A percentile compares a stretch with the other conserved stretches of the same genome.
phyloP scores from a whole-genome alignment of 2,329 filamentous ascomycete species.

The Cercospora nicotianae region DNA sequence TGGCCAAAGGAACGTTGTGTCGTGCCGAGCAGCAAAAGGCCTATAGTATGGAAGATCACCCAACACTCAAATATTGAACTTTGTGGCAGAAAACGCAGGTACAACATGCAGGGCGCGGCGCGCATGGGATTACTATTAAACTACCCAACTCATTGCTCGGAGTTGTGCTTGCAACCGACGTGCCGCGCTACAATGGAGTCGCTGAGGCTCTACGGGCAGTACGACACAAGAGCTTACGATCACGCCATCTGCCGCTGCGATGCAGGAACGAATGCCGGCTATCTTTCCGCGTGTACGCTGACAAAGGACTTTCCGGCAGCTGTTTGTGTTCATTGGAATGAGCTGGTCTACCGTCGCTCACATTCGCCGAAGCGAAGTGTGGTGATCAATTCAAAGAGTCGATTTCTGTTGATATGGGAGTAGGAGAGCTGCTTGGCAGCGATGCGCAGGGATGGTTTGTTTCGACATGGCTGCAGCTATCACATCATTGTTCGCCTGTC shows the following conservation, averaged over 20 bases:
- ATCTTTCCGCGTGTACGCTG: neutral
- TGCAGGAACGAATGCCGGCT: neutral
- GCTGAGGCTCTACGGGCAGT: neutral
- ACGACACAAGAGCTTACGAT: conserved; percentile 1
- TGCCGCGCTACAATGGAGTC: neutral
- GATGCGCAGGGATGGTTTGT: neutral
- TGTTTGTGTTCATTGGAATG: neutral
- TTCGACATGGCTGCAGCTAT: neutral
- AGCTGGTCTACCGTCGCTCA: no score
- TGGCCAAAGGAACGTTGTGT: neutral
- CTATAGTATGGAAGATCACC: neutral
- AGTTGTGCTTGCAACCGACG: neutral
- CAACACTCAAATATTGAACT: neutral
- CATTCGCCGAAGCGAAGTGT: no score
- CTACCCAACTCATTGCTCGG: neutral
- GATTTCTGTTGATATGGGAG: neutral
- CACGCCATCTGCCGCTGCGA: neutral
- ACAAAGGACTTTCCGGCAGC: neutral
- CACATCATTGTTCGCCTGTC: neutral
- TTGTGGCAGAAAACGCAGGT: neutral
- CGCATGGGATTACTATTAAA: neutral
- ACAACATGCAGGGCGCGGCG: neutral
- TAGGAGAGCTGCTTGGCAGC: neutral
- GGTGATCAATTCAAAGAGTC: no score
- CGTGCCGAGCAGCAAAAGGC: neutral